Percentiles rank a stretch among this genome's conserved stretches.
These are phyloP conservation scores for Eleusine coracana DNA, from an alignment of 176 grass and related monocot genomes.

Conservation along the genomic window DNA sequence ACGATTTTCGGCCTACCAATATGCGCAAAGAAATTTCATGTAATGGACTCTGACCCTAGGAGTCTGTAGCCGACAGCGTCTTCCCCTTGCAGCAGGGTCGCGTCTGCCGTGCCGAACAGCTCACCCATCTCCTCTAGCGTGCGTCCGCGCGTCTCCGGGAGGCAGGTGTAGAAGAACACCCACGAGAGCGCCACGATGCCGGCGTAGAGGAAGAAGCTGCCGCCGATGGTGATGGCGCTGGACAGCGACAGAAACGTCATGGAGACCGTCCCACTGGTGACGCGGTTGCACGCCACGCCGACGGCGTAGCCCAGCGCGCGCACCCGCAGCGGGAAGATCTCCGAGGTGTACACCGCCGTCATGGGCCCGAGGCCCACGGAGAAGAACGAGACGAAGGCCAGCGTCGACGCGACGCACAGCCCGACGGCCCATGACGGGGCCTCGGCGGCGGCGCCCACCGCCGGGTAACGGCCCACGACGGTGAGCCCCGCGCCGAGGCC, in stretches of 20 bases:
- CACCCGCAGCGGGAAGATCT: slow-evolving; percentile 70
- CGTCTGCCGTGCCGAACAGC: slow-evolving; percentile 48
- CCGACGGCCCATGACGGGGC: slow-evolving; percentile 44
- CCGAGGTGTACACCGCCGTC: slow-evolving; percentile 57
- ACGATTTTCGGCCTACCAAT: no score
- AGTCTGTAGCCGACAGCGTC: slow-evolving; percentile 4
- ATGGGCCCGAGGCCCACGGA: slow-evolving; percentile 67
- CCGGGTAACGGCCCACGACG: slow-evolving; percentile 26
- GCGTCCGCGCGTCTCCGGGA: slow-evolving; percentile 59
- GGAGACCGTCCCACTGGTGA: slow-evolving; percentile 52
- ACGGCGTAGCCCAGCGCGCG: slow-evolving; percentile 63
- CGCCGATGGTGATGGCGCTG: slow-evolving; percentile 65
- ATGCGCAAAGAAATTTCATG: slow-evolving; percentile 55
- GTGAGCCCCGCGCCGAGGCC: slow-evolving; percentile 50
- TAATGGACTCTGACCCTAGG: not conserved
- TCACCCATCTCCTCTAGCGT: slow-evolving; percentile 66
- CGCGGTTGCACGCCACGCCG: slow-evolving; percentile 57
- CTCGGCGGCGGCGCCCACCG: not conserved
- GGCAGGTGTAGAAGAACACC: slow-evolving; percentile 62
- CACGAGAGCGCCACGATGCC: slow-evolving; percentile 48
- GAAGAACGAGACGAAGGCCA: slow-evolving; percentile 62
- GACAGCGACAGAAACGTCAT: slow-evolving; percentile 79
- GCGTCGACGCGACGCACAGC: slow-evolving; percentile 46
- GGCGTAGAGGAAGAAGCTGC: slow-evolving; percentile 75
- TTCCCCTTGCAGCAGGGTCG: not conserved